A percentile compares a stretch with the other conserved stretches of the same genome.
phyloP scores from a whole-genome alignment of 2,329 filamentous ascomycete genomes.

The Venturia effusa region DNA sequence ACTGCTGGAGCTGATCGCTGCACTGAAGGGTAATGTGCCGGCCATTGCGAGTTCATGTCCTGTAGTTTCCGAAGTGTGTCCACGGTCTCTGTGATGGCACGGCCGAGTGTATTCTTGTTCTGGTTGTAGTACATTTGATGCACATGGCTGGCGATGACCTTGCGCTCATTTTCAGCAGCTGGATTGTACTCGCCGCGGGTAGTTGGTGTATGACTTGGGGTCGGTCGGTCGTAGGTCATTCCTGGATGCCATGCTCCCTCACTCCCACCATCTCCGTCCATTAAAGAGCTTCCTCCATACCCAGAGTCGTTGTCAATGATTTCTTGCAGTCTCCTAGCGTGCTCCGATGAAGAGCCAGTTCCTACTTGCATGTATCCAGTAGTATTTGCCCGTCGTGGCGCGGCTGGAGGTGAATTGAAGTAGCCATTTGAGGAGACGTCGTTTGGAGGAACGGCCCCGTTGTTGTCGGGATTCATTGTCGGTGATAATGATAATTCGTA shows the following conservation, averaged over 20 bases:
- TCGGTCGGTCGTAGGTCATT: conserved; percentile 46
- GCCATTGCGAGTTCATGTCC: conserved; percentile 84
- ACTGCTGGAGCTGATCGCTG: conserved; percentile 43
- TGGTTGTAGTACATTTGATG: conserved; percentile 93
- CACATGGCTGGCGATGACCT: conserved; percentile 67
- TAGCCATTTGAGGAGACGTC: conserved; percentile 22
- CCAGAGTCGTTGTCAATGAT: conserved; percentile 83
- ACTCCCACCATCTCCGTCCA: conserved; percentile 47
- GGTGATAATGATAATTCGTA: neutral
- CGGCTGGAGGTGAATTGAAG: neutral
- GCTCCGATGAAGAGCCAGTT: conserved; percentile 67
- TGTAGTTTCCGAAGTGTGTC: conserved; percentile 76
- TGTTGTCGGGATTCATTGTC: conserved; percentile 2
- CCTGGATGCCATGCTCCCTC: conserved; percentile 43
- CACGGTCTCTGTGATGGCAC: conserved; percentile 77
- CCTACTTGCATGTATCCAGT: conserved; percentile 81
- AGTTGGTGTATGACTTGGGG: conserved; percentile 43
- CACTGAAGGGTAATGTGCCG: conserved; percentile 85
- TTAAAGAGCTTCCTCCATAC: conserved; percentile 66
- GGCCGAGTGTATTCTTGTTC: conserved; percentile 75
- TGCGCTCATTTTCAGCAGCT: conserved; percentile 51
- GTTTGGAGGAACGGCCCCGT: neutral
- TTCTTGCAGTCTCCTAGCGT: conserved; percentile 68
- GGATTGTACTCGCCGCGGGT: conserved; percentile 36
- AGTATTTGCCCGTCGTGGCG: neutral